Base-by-base conservation (phyloP, 2,329 filamentous ascomycete species). In the Fusarium scirpi region DNA sequence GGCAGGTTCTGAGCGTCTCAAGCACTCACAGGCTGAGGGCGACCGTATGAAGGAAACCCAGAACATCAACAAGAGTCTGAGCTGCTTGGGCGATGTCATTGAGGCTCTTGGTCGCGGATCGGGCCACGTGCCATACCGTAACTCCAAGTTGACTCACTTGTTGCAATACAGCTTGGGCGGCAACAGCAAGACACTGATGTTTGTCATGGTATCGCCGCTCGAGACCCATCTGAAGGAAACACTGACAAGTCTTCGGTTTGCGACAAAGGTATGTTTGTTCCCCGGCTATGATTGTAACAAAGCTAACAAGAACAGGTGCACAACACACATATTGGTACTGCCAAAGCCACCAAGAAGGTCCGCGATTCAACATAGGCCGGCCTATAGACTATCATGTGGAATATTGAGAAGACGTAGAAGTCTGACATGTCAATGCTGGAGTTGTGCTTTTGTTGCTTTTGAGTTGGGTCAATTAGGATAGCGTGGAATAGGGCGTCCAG, bases 141-240 rank as follows among this genome's bases (percentile, higher is more conserved):
- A 98, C 82, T 97, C 93, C 74, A 98, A 98, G 87, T 86, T 99
- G 71, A 99, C 96, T 11, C 97, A 98, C 77, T 86, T 99, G 48
- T 87, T 99, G 40, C 94, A 98, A 87, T 97, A 96, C 78, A 97
- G 94, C 5, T 85, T 99, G 10, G 95, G 96, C 6, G 96, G 96
- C 18, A 98, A 97, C 80, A 96, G 92, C 74, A 97, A 98, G 83
- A 99, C 96, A 1, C 90, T 99, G 75, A 99, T 99, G 96, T 97
- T 99, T 80, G 94, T 98, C 79, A 98, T 98, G 94, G 92, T 97
- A 60, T 96, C 92, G 74, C 96, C 96, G 34, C 84, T 98, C 63
- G 93, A 97, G 82, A 92, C 90, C 8, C 96, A 98, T 82, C 84
- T 98, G 70, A 92, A 91, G 76, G 96, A 99, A 85, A 98, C 94